phyloP scores from a whole-genome alignment of 768 basidiomycete species.

The Pleurotus giganteus region DNA sequence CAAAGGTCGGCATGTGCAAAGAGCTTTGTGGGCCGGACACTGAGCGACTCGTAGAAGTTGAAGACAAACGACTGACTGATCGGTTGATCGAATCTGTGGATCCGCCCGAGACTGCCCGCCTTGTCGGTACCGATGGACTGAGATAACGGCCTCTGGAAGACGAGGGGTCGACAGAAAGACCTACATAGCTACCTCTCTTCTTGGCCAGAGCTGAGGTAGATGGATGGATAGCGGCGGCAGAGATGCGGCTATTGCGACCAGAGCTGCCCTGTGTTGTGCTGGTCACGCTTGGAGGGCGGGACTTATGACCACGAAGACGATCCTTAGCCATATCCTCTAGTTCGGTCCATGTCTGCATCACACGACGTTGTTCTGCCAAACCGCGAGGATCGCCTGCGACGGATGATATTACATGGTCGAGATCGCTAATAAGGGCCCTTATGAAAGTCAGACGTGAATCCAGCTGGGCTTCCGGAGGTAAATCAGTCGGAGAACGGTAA shows the following conservation, averaged over 20 bases:
- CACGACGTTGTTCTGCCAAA: slow-evolving; percentile 55
- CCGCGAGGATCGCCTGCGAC: slow-evolving; percentile 63
- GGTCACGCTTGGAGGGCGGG: slow-evolving; percentile 62
- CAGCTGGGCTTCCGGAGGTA: slow-evolving; percentile 68
- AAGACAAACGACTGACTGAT: slow-evolving; percentile 59
- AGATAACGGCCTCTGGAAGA: slow-evolving; percentile 41
- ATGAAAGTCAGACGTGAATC: slow-evolving; percentile 64
- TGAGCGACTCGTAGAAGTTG: slow-evolving; percentile 54
- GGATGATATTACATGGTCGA: slow-evolving; percentile 37
- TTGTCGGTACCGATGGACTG: slow-evolving; percentile 43
- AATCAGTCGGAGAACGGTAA: slow-evolving; percentile 36
- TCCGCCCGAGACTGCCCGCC: slow-evolving; percentile 48
- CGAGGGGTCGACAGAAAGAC: slow-evolving; percentile 37
- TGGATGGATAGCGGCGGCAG: slow-evolving; percentile 23
- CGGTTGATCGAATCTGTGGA: slow-evolving; percentile 43
- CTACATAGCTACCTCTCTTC: slow-evolving; percentile 36
- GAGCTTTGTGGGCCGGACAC: slow-evolving; percentile 64
- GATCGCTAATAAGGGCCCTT: slow-evolving; percentile 42
- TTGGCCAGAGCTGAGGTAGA: slow-evolving; percentile 19
- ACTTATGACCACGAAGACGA: slow-evolving; percentile 55
- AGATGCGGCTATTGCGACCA: slow-evolving; percentile 55
- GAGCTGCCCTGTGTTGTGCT: slow-evolving; percentile 57
- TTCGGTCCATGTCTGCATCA: slow-evolving; percentile 79
- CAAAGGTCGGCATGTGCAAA: slow-evolving; percentile 64
- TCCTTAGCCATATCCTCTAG: slow-evolving; percentile 80